Conservation (phyloP, 768 basidiomycete species). For the Lactifluus rugatus region DNA sequence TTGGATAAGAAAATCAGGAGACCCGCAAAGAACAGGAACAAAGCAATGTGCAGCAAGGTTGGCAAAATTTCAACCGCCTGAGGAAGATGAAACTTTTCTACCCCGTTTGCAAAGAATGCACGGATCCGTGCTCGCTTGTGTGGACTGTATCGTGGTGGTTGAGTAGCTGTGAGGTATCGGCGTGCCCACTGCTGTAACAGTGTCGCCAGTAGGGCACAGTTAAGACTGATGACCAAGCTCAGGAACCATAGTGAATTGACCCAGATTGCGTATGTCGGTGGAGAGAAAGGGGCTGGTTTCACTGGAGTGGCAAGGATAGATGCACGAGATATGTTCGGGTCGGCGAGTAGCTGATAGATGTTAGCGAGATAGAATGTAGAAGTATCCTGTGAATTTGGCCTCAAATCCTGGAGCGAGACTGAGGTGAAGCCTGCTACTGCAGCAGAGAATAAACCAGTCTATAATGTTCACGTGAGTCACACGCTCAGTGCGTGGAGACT, state of each 20-base stretch:
- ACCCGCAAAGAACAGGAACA: not conserved
- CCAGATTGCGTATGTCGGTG: not conserved
- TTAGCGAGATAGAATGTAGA: not conserved
- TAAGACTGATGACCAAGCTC: not conserved
- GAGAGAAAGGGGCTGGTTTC: not conserved
- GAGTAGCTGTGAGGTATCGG: not conserved
- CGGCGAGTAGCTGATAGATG: not conserved
- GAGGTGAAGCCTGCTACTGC: not conserved
- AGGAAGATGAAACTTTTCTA: not conserved
- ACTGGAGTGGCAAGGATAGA: not conserved
- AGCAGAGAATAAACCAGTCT: conserved; percentile 1
- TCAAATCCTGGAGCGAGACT: not conserved
- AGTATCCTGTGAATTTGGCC: not conserved
- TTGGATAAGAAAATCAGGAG: not conserved
- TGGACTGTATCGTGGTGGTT: not conserved
- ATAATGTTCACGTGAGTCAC: too few relatives aligned
- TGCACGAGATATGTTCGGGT: not conserved
- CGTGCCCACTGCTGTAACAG: not conserved
- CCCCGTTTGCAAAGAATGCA: not conserved
- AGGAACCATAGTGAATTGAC: not conserved
- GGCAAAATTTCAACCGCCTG: not conserved
- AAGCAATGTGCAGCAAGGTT: not conserved
- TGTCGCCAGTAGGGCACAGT: not conserved
- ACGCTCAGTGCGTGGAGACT: too few relatives aligned
- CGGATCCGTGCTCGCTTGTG: conserved; percentile 1